phyloP scores from a whole-genome alignment of 306 rosid genomes.

The Cicer cuneatum region DNA sequence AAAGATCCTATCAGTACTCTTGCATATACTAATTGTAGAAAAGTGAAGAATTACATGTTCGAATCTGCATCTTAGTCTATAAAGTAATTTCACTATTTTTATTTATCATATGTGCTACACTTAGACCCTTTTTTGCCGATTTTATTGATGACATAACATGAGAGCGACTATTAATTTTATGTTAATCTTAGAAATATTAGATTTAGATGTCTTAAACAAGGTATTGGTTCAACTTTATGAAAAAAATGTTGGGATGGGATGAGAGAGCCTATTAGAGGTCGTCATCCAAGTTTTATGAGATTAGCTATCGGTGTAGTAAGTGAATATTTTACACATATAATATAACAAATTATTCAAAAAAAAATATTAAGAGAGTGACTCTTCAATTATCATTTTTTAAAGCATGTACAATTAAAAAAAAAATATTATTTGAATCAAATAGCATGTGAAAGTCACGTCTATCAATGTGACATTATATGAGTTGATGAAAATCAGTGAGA shows the following conservation, averaged over 20 bases:
- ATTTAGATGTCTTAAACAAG: background rate
- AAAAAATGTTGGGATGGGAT: background rate
- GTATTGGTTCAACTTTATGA: background rate
- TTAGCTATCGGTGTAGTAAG: too few relatives aligned
- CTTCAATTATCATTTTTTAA: background rate
- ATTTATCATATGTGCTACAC: too few relatives aligned
- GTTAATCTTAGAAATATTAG: background rate
- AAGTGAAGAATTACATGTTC: too few relatives aligned
- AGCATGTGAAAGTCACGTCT: constrained; percentile 4
- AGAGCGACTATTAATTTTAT: background rate
- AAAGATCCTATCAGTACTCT: too few relatives aligned
- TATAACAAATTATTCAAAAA: too few relatives aligned
- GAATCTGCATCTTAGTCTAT: too few relatives aligned
- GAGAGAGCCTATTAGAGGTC: too few relatives aligned
- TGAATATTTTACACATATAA: background rate
- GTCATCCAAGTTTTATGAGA: too few relatives aligned
- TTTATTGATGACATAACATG: background rate
- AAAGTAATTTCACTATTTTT: background rate
- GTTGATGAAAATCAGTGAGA: background rate
- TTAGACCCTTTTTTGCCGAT: background rate
- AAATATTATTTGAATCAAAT: background rate
- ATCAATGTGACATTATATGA: background rate
- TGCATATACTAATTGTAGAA: too few relatives aligned
- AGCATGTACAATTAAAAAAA: background rate
- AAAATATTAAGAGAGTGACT: background rate